Percentiles rank a stretch among this genome's conserved stretches.
Evolutionary conservation across 164 flowering plant genomes (phyloP).

Genomic region (Cinnamomum chago): DNA sequence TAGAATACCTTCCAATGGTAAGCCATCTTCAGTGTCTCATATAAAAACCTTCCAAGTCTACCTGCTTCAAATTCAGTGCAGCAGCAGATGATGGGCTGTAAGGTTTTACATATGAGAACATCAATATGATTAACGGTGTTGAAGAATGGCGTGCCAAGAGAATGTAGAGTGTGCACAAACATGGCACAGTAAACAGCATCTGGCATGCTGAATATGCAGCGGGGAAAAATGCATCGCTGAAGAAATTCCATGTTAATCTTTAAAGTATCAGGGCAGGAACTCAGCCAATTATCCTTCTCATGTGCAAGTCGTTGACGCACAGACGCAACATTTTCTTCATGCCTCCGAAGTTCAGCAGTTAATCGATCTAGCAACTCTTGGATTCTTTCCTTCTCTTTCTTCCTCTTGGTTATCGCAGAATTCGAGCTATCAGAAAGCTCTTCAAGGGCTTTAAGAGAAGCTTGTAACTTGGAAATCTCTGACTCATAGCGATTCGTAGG

Average conservation of each 20-base stretch:
- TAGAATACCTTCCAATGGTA: constrained; percentile 88
- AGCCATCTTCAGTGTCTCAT: constrained; percentile 90
- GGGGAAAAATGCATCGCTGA: constrained; percentile 97
- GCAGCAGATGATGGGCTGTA: constrained; percentile 99
- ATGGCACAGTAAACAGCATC: constrained; percentile 98
- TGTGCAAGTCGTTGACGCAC: constrained; percentile 75
- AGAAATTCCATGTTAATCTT: constrained; percentile 99
- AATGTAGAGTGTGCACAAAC: constrained; percentile 94
- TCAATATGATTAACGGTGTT: constrained; percentile 99
- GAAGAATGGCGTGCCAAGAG: constrained; percentile 95
- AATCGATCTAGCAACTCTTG: constrained; percentile 96
- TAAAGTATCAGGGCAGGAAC: constrained; percentile 93
- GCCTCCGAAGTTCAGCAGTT: constrained; percentile 66
- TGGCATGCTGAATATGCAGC: constrained; percentile 96
- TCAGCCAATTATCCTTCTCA: constrained; percentile 95
- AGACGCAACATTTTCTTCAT: constrained; percentile 89
- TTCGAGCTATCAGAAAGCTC: constrained; percentile 94
- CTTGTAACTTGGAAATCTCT: constrained; percentile 85
- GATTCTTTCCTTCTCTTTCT: constrained; percentile 94
- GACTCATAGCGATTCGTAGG: constrained; percentile 85
- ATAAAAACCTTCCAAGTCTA: constrained; percentile 89
- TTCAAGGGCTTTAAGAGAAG: constrained; percentile 89
- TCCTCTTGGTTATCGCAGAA: constrained; percentile 89
- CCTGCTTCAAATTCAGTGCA: constrained; percentile 99
- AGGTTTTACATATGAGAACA: constrained; percentile 92